phyloP scores from a whole-genome alignment of 352 stramenopile genomes.

The Globisporangium nagaii region DNA sequence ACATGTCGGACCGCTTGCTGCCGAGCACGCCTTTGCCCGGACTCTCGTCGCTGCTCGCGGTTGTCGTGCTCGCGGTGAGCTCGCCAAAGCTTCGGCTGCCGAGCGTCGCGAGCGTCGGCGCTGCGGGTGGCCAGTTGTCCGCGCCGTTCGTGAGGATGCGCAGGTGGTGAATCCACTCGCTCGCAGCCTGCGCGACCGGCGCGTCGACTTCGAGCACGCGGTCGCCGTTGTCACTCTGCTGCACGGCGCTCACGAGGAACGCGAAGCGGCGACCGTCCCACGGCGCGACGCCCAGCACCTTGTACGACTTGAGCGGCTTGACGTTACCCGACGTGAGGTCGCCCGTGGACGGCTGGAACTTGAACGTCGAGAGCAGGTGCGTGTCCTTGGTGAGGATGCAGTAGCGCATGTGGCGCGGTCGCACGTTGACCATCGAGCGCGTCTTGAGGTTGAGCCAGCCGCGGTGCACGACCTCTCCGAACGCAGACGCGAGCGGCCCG shows the following conservation, averaged over 20 bases:
- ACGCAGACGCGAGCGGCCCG: conserved; percentile 41
- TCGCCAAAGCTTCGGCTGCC: conserved; percentile 11
- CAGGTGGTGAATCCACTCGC: conserved; percentile 74
- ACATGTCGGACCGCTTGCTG: conserved; percentile 68
- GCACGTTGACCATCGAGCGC: conserved; percentile 81
- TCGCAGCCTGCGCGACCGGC: conserved; percentile 43
- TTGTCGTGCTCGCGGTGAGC: neutral
- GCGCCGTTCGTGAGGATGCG: conserved; percentile 39
- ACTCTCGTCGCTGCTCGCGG: conserved; percentile 19
- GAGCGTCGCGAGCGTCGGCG: conserved; percentile 17
- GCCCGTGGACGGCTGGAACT: conserved; percentile 76
- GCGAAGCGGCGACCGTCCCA: conserved; percentile 69
- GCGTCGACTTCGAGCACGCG: conserved; percentile 78
- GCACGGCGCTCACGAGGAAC: conserved; percentile 70
- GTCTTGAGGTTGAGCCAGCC: conserved; percentile 87
- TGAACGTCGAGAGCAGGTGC: conserved; percentile 72
- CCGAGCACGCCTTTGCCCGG: conserved; percentile 13
- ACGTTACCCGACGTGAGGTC: conserved; percentile 53
- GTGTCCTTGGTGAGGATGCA: conserved; percentile 69
- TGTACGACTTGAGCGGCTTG: conserved; percentile 62
- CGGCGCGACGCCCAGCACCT: conserved; percentile 59
- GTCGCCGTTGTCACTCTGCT: conserved; percentile 61
- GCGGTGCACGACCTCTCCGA: conserved; percentile 69
- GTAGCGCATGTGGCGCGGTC: conserved; percentile 80
- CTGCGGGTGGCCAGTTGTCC: conserved; percentile 22